Conservation (phyloP, 176 grass and related monocot genomes). For the Zizania latifolia region DNA sequence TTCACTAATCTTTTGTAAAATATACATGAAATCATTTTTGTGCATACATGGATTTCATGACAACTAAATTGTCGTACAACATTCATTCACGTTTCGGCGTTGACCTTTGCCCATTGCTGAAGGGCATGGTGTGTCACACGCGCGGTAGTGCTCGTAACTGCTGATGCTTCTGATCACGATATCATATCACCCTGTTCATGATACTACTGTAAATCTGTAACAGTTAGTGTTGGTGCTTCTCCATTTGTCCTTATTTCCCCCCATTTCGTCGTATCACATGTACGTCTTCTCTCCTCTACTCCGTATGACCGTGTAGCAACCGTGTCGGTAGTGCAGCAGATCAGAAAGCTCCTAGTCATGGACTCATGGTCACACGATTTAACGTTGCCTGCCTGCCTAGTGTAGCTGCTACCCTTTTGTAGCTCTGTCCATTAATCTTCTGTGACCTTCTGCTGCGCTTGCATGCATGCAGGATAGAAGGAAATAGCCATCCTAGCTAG, state of each 20-base stretch:
- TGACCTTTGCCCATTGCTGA: background rate
- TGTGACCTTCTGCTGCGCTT: slow-evolving; percentile 11
- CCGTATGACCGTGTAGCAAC: too few species aligned
- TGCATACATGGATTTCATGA: background rate
- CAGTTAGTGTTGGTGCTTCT: too few species aligned
- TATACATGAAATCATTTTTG: background rate
- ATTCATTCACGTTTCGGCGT: background rate
- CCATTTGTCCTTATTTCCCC: background rate
- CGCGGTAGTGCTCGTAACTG: too few species aligned
- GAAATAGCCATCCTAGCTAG: background rate
- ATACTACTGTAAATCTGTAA: too few species aligned
- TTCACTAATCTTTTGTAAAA: background rate
- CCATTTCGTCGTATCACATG: background rate
- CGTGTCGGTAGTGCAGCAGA: slow-evolving; percentile 3
- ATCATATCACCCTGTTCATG: background rate
- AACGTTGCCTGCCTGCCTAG: too few species aligned
- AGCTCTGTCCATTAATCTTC: slow-evolving; percentile 38
- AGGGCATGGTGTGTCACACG: slow-evolving; percentile 16
- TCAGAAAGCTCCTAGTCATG: slow-evolving; percentile 21
- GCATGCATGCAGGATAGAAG: slow-evolving; percentile 14
- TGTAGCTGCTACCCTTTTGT: slow-evolving; percentile 42
- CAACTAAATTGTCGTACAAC: too few species aligned
- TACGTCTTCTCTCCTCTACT: slow-evolving; percentile 3
- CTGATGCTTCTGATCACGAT: slow-evolving; percentile 2
- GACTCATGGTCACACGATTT: slow-evolving; percentile 49